phyloP scores from a whole-genome alignment of 495 filamentous ascomycete species.

The Trichoderma reesei region DNA sequence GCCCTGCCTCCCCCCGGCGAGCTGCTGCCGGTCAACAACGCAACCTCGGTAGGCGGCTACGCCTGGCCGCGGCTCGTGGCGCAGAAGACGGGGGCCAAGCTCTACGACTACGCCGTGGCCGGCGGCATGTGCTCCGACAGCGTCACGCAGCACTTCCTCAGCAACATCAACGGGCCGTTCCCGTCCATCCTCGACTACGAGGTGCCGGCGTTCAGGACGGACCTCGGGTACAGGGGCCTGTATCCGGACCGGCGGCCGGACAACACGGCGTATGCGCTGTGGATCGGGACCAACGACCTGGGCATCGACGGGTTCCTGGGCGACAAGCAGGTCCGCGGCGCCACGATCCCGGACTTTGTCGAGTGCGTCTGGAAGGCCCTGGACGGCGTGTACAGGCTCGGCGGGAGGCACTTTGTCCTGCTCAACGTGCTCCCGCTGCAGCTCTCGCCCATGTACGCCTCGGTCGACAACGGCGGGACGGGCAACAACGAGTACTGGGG shows the following conservation, averaged over 20 bases:
- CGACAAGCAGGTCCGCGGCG: conserved; percentile 47
- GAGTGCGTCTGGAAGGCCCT: conserved; percentile 54
- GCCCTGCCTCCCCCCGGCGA: conserved; percentile 45
- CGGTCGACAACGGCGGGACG: conserved; percentile 38
- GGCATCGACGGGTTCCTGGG: conserved; percentile 52
- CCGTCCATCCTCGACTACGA: conserved; percentile 59
- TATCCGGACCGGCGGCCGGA: conserved; percentile 41
- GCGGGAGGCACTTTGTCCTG: conserved; percentile 59
- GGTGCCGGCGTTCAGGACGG: conserved; percentile 56
- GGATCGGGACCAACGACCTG: conserved; percentile 74
- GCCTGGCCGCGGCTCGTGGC: conserved; percentile 56
- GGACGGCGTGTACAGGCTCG: conserved; percentile 50
- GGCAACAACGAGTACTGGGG: conserved; percentile 46
- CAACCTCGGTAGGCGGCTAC: conserved; percentile 51
- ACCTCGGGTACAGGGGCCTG: conserved; percentile 29
- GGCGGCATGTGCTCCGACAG: conserved; percentile 63
- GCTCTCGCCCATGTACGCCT: conserved; percentile 49
- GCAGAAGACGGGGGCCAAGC: conserved; percentile 41
- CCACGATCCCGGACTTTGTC: conserved; percentile 52
- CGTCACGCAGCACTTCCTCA: conserved; percentile 43
- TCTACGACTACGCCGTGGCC: conserved; percentile 62
- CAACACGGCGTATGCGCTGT: conserved; percentile 63
- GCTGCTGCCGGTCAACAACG: conserved; percentile 32
- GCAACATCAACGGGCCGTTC: conserved; percentile 39
- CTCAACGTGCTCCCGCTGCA: conserved; percentile 57